Percentiles rank a stretch among this genome's conserved stretches.
phyloP scores from a whole-genome alignment of 257 asterid species.

The Primulina huaijiensis region DNA sequence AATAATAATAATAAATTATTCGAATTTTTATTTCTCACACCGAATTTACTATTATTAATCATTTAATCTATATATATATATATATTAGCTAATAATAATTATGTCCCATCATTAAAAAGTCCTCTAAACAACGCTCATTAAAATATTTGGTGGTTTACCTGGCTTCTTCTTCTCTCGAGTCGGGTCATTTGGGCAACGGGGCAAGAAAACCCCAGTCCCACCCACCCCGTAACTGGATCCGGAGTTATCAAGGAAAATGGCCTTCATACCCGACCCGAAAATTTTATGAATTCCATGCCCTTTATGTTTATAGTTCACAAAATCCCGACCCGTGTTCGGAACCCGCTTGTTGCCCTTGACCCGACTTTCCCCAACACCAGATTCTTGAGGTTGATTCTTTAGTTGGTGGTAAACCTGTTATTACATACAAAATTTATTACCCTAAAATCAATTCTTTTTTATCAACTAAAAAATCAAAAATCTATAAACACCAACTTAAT shows the following conservation, averaged over 20 bases:
- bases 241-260: conserved; percentile 65
- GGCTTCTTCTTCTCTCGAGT: conserved; percentile 43
- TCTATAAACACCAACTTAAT: no score
- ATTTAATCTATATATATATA: no score
- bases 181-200: conserved; percentile 35
- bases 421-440: no score
- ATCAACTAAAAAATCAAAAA: no score
- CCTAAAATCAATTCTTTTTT: no score
- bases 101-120: no score
- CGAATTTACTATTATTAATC: no score
- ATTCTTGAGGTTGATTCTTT: conserved; percentile 44
- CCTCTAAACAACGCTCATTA: not conserved
- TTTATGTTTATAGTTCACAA: conserved; percentile 27
- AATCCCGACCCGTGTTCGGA: conserved; percentile 24
- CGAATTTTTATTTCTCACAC: no score
- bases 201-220: conserved; percentile 88
- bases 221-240: conserved; percentile 37
- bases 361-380: conserved; percentile 33
- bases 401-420: conserved; percentile 37
- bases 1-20: no score
- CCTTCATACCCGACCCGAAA: conserved; percentile 81
- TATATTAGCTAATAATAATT: no score
- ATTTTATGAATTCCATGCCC: conserved; percentile 32
- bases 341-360: conserved; percentile 31
- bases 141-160: conserved; percentile 32